Evolutionary conservation across 106 monocot genomes (phyloP).

Genomic region (Dendrobium officinale): DNA sequence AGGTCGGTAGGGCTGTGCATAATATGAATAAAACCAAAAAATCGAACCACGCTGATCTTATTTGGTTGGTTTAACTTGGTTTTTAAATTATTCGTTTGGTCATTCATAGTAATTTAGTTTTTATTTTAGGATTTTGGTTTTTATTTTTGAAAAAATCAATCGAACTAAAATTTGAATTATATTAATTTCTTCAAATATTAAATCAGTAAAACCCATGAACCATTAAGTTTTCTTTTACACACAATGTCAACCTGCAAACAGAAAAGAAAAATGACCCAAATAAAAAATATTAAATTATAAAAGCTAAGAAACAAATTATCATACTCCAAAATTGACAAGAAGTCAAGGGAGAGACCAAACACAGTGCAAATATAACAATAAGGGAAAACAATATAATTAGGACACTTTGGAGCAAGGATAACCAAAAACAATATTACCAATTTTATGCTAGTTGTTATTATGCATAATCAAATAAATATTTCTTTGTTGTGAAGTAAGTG

Average conservation of each 20-base stretch:
- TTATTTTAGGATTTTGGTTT: too few relatives aligned
- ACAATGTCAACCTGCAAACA: neutral
- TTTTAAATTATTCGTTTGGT: too few relatives aligned
- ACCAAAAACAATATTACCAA: neutral
- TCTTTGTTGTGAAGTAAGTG: neutral
- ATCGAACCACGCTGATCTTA: too few relatives aligned
- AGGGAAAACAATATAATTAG: conserved; percentile 3
- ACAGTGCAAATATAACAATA: neutral
- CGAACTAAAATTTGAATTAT: too few relatives aligned
- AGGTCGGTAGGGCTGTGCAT: neutral
- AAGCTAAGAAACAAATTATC: neutral
- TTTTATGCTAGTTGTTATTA: neutral
- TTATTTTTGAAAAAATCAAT: too few relatives aligned
- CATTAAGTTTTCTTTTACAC: neutral
- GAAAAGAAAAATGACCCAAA: neutral
- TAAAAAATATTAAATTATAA: neutral
- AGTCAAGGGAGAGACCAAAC: neutral
- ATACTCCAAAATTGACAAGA: neutral
- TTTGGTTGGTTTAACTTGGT: too few relatives aligned
- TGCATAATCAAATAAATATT: neutral
- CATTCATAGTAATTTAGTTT: too few relatives aligned
- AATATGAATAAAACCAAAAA: too few relatives aligned
- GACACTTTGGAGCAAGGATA: neutral
- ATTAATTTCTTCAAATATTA: too few relatives aligned
- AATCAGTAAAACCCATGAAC: too few relatives aligned